phyloP scores from a whole-genome alignment of 2,329 filamentous ascomycete genomes.

The Emericellopsis cladophorae region DNA sequence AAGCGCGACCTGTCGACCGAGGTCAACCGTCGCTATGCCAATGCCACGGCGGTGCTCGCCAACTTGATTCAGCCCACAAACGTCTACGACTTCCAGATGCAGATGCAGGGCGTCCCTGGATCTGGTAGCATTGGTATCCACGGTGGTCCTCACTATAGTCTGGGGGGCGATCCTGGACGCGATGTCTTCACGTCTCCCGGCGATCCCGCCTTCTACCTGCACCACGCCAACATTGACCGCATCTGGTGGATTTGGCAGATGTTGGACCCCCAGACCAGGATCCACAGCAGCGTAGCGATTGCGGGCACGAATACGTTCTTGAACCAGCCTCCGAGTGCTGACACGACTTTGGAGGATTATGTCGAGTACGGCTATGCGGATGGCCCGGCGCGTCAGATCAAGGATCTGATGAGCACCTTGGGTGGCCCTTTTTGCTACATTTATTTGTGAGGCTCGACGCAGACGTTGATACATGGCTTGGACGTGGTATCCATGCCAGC shows the following conservation, averaged over 20 bases:
- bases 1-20: slow-evolving; percentile 19
- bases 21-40: slow-evolving; percentile 12
- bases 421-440: slow-evolving; percentile 16
- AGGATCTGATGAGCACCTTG: slow-evolving; percentile 17
- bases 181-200: slow-evolving; percentile 25
- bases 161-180: slow-evolving; percentile 26
- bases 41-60: slow-evolving; percentile 14
- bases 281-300: slow-evolving; percentile 7
- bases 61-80: slow-evolving; percentile 23
- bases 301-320: slow-evolving; percentile 6
- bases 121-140: slow-evolving; percentile 18
- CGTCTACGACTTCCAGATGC: slow-evolving; percentile 28
- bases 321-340: slow-evolving; percentile 6
- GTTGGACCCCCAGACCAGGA: slow-evolving; percentile 12
- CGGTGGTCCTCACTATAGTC: slow-evolving; percentile 23
- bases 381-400: slow-evolving; percentile 11
- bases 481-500: too few relatives aligned
- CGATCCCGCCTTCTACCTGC: slow-evolving; percentile 20
- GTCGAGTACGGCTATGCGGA: slow-evolving; percentile 13
- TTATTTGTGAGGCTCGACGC: too few relatives aligned
- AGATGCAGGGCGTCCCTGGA: slow-evolving; percentile 24
- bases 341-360: slow-evolving; percentile 13
- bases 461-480: too few relatives aligned
- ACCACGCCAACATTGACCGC: slow-evolving; percentile 10
- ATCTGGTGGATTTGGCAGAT: slow-evolving; percentile 6